Evolutionary conservation across 306 rosid species (phyloP).

Genomic region (Vicia faba): DNA sequence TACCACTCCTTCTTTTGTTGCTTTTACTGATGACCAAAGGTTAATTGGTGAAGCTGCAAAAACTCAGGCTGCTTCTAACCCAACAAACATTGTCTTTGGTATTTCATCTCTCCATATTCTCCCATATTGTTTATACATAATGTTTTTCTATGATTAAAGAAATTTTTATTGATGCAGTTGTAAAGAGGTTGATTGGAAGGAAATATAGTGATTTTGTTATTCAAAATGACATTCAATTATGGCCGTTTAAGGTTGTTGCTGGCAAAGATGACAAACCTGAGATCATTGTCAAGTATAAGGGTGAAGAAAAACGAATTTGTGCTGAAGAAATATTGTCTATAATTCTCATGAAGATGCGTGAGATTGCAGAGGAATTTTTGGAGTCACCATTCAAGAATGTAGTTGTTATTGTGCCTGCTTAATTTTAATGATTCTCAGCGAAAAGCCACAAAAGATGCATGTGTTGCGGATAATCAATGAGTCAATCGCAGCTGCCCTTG

Average conservation of each 20-base stretch:
- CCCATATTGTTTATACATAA: not conserved
- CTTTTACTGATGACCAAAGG: not conserved
- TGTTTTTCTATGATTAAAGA: no score
- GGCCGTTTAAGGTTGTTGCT: no score
- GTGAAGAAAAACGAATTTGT: constrained; percentile 40
- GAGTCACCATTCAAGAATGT: constrained; percentile 45
- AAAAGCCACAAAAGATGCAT: no score
- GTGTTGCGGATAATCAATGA: no score
- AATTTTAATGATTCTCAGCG: no score
- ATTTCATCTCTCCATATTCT: not conserved
- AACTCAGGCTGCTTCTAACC: not conserved
- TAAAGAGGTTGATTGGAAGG: no score
- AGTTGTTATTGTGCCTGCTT: constrained; percentile 58
- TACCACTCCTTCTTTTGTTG: not conserved
- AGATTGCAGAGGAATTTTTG: constrained; percentile 45
- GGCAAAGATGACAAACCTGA: no score
- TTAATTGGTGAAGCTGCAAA: no score
- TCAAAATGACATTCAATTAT: no score
- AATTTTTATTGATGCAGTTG: not conserved
- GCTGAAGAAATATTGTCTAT: constrained; percentile 64
- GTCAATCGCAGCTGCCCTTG: no score
- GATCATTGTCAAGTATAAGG: constrained; percentile 45
- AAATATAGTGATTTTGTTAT: no score
- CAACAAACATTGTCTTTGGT: not conserved
- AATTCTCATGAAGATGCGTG: constrained; percentile 53